These are phyloP conservation scores for Moesziomyces sp. DNA, from an alignment of 1,284 basidiomycete genomes.

Conservation along the genomic window DNA sequence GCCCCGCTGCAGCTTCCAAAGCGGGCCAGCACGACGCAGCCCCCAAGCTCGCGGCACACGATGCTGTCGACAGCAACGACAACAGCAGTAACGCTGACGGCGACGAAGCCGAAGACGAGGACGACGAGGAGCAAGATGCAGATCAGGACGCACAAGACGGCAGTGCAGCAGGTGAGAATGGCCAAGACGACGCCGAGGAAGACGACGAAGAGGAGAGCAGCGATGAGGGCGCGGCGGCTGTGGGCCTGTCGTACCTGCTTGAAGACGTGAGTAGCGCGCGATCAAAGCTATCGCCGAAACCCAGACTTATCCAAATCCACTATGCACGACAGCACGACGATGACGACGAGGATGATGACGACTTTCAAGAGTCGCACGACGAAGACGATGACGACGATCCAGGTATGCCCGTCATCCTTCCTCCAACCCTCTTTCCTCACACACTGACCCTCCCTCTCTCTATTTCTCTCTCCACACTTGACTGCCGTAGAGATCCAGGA, in stretches of 20 bases:
- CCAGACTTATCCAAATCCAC: not conserved
- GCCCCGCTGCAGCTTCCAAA: not conserved
- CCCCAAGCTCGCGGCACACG: too few species aligned
- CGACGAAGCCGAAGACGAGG: not conserved
- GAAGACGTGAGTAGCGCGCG: constrained; percentile 29
- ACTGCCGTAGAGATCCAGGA: constrained; percentile 29
- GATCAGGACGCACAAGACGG: not conserved
- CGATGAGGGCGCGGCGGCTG: constrained; percentile 12
- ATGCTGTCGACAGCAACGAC: constrained; percentile 4
- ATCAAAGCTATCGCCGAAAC: too few species aligned
- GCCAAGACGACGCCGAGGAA: constrained; percentile 1
- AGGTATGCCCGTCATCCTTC: constrained; percentile 29
- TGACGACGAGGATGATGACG: constrained; percentile 33
- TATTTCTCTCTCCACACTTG: not conserved
- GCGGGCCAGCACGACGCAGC: not conserved
- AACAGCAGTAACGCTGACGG: not conserved
- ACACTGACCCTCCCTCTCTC: too few species aligned
- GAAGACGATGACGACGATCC: constrained; percentile 43
- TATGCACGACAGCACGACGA: constrained; percentile 19
- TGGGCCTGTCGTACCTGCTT: constrained; percentile 28
- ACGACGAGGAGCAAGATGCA: not conserved
- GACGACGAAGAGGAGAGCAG: constrained; percentile 8
- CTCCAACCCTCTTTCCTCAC: too few species aligned
- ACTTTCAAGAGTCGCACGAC: constrained; percentile 31
- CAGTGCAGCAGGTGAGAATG: not conserved